Evolutionary conservation across 2,329 filamentous ascomycete genomes (phyloP).

Genomic region (Fusarium concolor): DNA sequence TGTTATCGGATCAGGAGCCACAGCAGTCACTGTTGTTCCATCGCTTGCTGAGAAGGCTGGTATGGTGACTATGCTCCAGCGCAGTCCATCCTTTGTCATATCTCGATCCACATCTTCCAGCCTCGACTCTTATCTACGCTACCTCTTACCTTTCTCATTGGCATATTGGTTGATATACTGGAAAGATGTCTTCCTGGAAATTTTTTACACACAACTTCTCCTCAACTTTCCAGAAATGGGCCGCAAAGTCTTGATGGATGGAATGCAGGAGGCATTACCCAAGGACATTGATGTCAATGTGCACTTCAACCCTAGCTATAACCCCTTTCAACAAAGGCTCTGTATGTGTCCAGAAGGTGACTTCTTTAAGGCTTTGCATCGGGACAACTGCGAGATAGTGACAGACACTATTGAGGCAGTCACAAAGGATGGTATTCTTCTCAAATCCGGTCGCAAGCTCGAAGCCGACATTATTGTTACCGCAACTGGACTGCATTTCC

Average conservation of each 20-base stretch:
- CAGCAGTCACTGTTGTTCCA: slow-evolving; percentile 81
- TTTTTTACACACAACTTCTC: slow-evolving; percentile 54
- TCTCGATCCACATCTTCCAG: slow-evolving; percentile 59
- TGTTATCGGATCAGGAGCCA: slow-evolving; percentile 82
- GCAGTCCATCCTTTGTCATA: slow-evolving; percentile 78
- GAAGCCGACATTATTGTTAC: slow-evolving; percentile 76
- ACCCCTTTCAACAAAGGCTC: slow-evolving; percentile 79
- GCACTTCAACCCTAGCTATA: slow-evolving; percentile 74
- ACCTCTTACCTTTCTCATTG: slow-evolving; percentile 60
- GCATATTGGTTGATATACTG: slow-evolving; percentile 61
- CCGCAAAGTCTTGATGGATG: slow-evolving; percentile 53
- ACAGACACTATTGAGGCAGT: slow-evolving; percentile 66
- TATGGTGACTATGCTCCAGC: slow-evolving; percentile 82
- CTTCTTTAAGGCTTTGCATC: slow-evolving; percentile 64
- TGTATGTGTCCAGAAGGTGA: slow-evolving; percentile 72
- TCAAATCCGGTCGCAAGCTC: slow-evolving; percentile 62
- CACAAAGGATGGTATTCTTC: slow-evolving; percentile 59
- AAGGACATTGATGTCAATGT: slow-evolving; percentile 64
- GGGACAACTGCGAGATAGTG: slow-evolving; percentile 59
- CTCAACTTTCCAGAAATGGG: slow-evolving; percentile 43
- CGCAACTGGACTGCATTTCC: slow-evolving; percentile 73
- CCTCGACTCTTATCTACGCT: slow-evolving; percentile 53
- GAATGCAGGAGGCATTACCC: slow-evolving; percentile 65
- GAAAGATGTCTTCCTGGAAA: slow-evolving; percentile 60
- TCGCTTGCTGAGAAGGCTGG: slow-evolving; percentile 72